Evolutionary conservation across 1,284 basidiomycete genomes (phyloP).

Genomic region (Blastosporella zonata): DNA sequence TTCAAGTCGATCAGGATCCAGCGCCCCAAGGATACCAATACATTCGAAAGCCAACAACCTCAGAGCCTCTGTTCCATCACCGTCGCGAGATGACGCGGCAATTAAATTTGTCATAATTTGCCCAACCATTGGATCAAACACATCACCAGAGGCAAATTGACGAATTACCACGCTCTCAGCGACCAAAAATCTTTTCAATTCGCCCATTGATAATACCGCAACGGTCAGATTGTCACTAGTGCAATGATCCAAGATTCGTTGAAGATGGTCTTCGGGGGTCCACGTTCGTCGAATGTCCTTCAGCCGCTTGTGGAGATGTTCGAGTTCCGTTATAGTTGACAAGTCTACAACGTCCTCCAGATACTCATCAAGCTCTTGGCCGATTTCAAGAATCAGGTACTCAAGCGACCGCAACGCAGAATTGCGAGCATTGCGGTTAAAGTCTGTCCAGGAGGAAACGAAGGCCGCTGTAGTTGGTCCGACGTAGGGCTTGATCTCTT

Average conservation of each 20-base stretch:
- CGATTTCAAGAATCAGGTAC: slow-evolving; percentile 71
- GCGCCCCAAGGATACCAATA: slow-evolving; percentile 90
- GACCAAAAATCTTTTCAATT: slow-evolving; percentile 70
- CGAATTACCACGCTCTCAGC: slow-evolving; percentile 52
- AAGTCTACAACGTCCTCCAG: slow-evolving; percentile 82
- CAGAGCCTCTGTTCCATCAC: slow-evolving; percentile 69
- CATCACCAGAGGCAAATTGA: slow-evolving; percentile 74
- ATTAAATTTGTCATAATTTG: slow-evolving; percentile 72
- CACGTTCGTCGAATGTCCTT: slow-evolving; percentile 46
- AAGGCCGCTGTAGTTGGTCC: slow-evolving; percentile 89
- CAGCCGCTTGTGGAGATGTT: slow-evolving; percentile 46
- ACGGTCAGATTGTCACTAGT: slow-evolving; percentile 84
- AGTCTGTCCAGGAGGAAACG: slow-evolving; percentile 72
- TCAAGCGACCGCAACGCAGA: slow-evolving; percentile 64
- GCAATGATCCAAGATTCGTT: slow-evolving; percentile 72
- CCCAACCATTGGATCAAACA: slow-evolving; percentile 80
- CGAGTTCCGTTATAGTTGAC: slow-evolving; percentile 67
- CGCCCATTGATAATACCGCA: slow-evolving; percentile 72
- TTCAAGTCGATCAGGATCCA: slow-evolving; percentile 94
- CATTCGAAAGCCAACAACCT: slow-evolving; percentile 82
- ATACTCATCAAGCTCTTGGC: slow-evolving; percentile 48
- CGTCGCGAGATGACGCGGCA: slow-evolving; percentile 72
- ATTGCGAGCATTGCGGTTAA: slow-evolving; percentile 53
- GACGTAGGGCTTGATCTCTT: slow-evolving; percentile 82
- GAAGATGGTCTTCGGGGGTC: slow-evolving; percentile 56